Percentiles rank a stretch among this genome's conserved stretches.
Conservation (phyloP, 2,329 filamentous ascomycete species). For the Tolypocladium album region DNA sequence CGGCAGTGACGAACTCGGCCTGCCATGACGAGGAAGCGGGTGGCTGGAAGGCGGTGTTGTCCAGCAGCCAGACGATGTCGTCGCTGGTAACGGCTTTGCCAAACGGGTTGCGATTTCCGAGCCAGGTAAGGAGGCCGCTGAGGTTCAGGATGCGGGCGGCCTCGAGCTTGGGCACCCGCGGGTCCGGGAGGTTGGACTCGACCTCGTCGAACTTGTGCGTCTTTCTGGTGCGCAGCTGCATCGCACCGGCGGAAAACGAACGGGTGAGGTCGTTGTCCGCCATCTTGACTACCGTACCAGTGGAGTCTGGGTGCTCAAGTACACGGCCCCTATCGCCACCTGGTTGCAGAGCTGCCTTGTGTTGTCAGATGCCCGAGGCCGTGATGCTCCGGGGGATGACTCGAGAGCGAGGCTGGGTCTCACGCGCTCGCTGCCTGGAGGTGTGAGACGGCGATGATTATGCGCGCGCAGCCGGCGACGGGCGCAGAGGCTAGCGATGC, state of each 20-base stretch:
- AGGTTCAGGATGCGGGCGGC: slow-evolving; percentile 11
- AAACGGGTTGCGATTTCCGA: slow-evolving; percentile 46
- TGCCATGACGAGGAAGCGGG: slow-evolving; percentile 46
- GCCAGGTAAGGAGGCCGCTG: slow-evolving; percentile 33
- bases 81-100: slow-evolving; percentile 47
- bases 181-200: slow-evolving; percentile 32
- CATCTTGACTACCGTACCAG: not conserved
- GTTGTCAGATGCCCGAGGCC: not conserved
- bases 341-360: slow-evolving; percentile 6
- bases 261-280: slow-evolving; percentile 10
- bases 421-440: not conserved
- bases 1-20: slow-evolving; percentile 73
- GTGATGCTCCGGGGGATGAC: not conserved
- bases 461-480: not conserved
- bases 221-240: slow-evolving; percentile 40
- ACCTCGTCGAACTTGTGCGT: slow-evolving; percentile 37
- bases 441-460: not conserved
- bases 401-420: not conserved
- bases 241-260: slow-evolving; percentile 23
- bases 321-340: slow-evolving; percentile 7
- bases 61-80: slow-evolving; percentile 78
- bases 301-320: not conserved
- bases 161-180: not conserved
- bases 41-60: slow-evolving; percentile 72
- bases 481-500: not conserved